Evolutionary conservation across 495 filamentous ascomycete genomes (phyloP).

Genomic region (Penicillium chermesinum): DNA sequence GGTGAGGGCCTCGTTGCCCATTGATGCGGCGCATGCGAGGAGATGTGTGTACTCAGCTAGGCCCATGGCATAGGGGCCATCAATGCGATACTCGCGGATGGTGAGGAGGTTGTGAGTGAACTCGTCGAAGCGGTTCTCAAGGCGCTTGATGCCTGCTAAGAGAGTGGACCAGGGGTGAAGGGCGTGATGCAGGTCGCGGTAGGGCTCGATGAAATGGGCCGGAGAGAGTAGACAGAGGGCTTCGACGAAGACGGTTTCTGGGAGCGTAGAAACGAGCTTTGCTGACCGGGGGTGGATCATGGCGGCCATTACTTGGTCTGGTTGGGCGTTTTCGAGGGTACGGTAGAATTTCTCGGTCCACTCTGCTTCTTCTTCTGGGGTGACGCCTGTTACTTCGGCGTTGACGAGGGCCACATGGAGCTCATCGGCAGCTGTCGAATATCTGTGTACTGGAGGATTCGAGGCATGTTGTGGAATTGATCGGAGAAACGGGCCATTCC

Average conservation of each 20-base stretch:
- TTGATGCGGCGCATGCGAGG: conserved; percentile 48
- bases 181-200: conserved; percentile 43
- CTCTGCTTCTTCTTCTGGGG: conserved; percentile 9
- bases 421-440: neutral
- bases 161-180: conserved; percentile 40
- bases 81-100: conserved; percentile 34
- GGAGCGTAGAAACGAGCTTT: conserved; percentile 28
- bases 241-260: conserved; percentile 32
- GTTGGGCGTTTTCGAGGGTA: conserved; percentile 31
- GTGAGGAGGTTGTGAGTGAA: conserved; percentile 35
- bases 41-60: conserved; percentile 53
- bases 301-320: conserved; percentile 34
- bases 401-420: neutral
- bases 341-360: conserved; percentile 21
- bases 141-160: conserved; percentile 17
- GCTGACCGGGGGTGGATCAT: conserved; percentile 30
- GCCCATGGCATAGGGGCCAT: conserved; percentile 24
- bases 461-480: too few relatives aligned
- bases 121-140: conserved; percentile 32
- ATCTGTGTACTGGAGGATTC: neutral
- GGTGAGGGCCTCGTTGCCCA: conserved; percentile 42
- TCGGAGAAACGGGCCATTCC: neutral
- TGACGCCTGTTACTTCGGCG: neutral
- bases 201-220: conserved; percentile 41
- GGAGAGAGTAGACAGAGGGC: conserved; percentile 38